Conservation (phyloP, 345 rosid genomes). For the Gossypium bickii region DNA sequence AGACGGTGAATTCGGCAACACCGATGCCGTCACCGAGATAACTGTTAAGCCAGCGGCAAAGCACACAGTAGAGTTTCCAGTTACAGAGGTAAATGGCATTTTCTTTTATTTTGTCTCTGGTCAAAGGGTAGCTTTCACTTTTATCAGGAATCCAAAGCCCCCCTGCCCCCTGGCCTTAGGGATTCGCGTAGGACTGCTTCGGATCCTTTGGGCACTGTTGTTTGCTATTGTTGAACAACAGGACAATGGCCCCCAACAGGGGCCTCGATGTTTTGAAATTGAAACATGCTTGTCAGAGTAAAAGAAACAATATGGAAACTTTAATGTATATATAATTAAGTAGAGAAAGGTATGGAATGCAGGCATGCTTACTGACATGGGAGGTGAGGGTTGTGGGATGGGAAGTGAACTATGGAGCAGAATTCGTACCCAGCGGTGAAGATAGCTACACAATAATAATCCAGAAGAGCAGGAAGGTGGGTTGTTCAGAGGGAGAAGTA, state of each 20-base stretch:
- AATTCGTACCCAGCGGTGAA: slow-evolving; percentile 62
- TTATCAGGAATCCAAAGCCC: slow-evolving; percentile 5
- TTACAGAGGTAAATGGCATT: slow-evolving; percentile 45
- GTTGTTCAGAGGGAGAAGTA: slow-evolving; percentile 47
- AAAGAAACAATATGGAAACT: no score
- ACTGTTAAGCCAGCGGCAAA: slow-evolving; percentile 58
- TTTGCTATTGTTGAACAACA: neutral
- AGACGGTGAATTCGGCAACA: slow-evolving; percentile 45
- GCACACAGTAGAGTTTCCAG: slow-evolving; percentile 61
- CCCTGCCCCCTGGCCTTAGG: neutral
- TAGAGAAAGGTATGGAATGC: neutral
- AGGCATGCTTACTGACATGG: slow-evolving; percentile 58
- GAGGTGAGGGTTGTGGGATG: slow-evolving; percentile 78
- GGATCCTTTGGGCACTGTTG: slow-evolving; percentile 1
- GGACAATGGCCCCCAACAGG: no score
- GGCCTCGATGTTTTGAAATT: no score
- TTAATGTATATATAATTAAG: no score
- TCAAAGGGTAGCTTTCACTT: neutral
- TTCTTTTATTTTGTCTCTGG: neutral
- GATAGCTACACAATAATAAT: slow-evolving; percentile 76
- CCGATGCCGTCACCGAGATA: slow-evolving; percentile 49
- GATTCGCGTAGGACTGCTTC: neutral
- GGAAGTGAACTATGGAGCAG: slow-evolving; percentile 73
- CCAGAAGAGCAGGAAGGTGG: slow-evolving; percentile 54
- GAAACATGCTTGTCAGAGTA: no score